Percentiles rank a stretch among this genome's conserved stretches.
phyloP scores from a whole-genome alignment of 2,329 filamentous ascomycete species.

The Scedosporium apiospermum region DNA sequence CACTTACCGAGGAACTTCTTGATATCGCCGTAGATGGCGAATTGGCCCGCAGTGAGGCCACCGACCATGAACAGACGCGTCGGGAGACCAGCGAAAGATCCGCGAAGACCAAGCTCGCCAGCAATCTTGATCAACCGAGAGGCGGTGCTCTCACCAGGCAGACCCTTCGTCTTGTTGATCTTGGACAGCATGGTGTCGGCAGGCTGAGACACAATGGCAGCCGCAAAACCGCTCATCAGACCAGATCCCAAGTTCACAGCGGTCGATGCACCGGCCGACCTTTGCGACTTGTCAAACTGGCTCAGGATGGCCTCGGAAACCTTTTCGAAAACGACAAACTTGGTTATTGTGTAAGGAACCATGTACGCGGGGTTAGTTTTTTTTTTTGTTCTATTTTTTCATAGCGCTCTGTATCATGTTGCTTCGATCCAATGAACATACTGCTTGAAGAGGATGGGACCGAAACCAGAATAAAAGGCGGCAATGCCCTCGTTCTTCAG shows the following conservation, averaged over 20 bases:
- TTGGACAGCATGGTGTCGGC: slow-evolving; percentile 91
- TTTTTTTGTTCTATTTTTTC: too few relatives aligned
- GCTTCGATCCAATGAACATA: slow-evolving; percentile 26
- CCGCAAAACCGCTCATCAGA: slow-evolving; percentile 61
- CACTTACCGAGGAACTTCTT: slow-evolving; percentile 52
- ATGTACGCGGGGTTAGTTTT: slow-evolving; percentile 26
- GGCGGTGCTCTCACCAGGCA: slow-evolving; percentile 74
- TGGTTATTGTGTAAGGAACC: slow-evolving; percentile 90
- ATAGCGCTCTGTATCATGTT: slow-evolving; percentile 8
- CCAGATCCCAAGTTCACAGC: slow-evolving; percentile 62
- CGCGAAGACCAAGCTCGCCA: slow-evolving; percentile 72
- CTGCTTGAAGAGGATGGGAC: slow-evolving; percentile 77
- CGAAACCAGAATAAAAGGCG: slow-evolving; percentile 87
- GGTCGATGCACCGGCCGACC: slow-evolving; percentile 63
- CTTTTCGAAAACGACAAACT: slow-evolving; percentile 92
- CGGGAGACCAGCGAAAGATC: slow-evolving; percentile 72
- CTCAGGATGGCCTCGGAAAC: slow-evolving; percentile 66
- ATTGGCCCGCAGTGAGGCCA: slow-evolving; percentile 69
- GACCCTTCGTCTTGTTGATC: slow-evolving; percentile 92
- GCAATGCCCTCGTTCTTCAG: slow-evolving; percentile 70
- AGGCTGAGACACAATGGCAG: slow-evolving; percentile 78
- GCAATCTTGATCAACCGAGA: slow-evolving; percentile 79
- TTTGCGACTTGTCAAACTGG: slow-evolving; percentile 58
- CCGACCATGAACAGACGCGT: slow-evolving; percentile 58
- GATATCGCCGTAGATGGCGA: slow-evolving; percentile 76